These are phyloP conservation scores for Tylopilus sp. DNA, from an alignment of 1,284 basidiomycete species.

Conservation along the genomic window DNA sequence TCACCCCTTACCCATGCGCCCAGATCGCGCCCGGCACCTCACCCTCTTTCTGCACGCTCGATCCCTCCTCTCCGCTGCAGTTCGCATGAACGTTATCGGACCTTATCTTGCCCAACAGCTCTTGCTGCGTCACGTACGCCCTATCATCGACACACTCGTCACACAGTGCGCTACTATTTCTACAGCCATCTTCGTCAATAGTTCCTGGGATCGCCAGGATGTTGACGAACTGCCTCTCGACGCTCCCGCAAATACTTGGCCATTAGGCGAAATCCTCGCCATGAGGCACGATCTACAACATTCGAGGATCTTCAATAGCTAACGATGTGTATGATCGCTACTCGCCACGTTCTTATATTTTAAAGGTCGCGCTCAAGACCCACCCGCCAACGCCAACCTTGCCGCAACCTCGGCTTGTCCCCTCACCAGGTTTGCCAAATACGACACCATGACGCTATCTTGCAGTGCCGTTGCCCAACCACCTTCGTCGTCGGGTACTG, in stretches of 20 bases:
- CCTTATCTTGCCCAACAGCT: constrained; percentile 92
- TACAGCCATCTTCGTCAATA: constrained; percentile 33
- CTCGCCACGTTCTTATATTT: constrained; percentile 3
- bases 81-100: constrained; percentile 87
- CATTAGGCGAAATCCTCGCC: constrained; percentile 89
- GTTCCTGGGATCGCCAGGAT: constrained; percentile 10
- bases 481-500: constrained; percentile 62
- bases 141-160: constrained; percentile 57
- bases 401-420: constrained; percentile 93
- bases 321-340: background rate
- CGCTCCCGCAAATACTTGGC: constrained; percentile 88
- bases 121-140: constrained; percentile 66
- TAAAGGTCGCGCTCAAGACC: constrained; percentile 23
- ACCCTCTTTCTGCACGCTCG: constrained; percentile 92
- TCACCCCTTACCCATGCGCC: constrained; percentile 1
- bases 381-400: constrained; percentile 72
- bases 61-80: constrained; percentile 82
- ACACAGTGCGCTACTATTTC: constrained; percentile 42
- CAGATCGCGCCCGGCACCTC: constrained; percentile 74
- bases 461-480: constrained; percentile 74
- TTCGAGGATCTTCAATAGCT: constrained; percentile 94
- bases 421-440: constrained; percentile 90
- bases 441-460: constrained; percentile 92
- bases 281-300: constrained; percentile 91
- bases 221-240: constrained; percentile 37